Conservation (phyloP, 352 stramenopile genomes). For the Phytophthora aleatoria region DNA sequence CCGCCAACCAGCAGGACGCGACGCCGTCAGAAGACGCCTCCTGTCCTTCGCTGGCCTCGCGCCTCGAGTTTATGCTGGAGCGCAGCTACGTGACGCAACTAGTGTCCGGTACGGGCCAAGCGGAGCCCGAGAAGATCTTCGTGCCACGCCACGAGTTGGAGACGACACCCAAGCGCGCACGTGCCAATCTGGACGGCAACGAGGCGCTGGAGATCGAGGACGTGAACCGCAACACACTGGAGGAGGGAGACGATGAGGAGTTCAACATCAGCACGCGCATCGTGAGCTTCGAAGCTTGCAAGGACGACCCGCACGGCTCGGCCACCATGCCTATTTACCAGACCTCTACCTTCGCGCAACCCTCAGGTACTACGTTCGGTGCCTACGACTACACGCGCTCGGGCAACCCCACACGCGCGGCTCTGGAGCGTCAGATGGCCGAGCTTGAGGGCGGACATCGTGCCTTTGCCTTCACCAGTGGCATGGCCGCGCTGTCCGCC, state of each 20-base stretch:
- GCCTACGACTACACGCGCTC: constrained; percentile 95
- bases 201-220: constrained; percentile 54
- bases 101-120: constrained; percentile 65
- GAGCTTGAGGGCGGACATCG: constrained; percentile 73
- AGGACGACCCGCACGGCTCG: constrained; percentile 90
- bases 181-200: constrained; percentile 80
- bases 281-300: constrained; percentile 82
- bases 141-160: constrained; percentile 72
- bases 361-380: constrained; percentile 87
- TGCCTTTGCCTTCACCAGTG: constrained; percentile 92
- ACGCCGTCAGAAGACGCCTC: constrained; percentile 10
- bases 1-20: constrained; percentile 43
- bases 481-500: constrained; percentile 95
- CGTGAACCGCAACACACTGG: constrained; percentile 37
- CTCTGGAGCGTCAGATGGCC: constrained; percentile 93
- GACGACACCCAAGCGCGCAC: constrained; percentile 45
- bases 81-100: constrained; percentile 86
- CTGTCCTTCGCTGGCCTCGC: constrained; percentile 52
- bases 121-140: constrained; percentile 79
- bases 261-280: constrained; percentile 77
- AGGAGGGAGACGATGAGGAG: constrained; percentile 47
- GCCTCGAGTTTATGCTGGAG: constrained; percentile 81
- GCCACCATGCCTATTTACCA: constrained; percentile 94
- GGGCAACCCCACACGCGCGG: constrained; percentile 93
- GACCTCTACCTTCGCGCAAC: constrained; percentile 90